phyloP scores from a whole-genome alignment of 2,329 filamentous ascomycete genomes.

The Aspergillus costaricaensis region DNA sequence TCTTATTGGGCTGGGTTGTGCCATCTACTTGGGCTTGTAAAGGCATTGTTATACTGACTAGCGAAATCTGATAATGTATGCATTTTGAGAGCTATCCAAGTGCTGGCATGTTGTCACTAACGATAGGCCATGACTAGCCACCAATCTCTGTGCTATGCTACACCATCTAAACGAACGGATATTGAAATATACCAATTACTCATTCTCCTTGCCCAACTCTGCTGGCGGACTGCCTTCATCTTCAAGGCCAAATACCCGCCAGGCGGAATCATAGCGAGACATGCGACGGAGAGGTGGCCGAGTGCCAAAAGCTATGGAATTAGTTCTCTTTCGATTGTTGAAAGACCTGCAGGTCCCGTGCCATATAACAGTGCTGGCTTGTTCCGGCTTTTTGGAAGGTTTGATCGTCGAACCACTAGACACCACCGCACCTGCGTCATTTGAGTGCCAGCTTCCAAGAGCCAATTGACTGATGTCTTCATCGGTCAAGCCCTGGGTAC shows the following conservation, averaged over 20 bases:
- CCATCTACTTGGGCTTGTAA: too few relatives aligned
- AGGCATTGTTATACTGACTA: too few relatives aligned
- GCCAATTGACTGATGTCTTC: slow-evolving; percentile 25
- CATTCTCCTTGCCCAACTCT: neutral
- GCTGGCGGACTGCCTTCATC: neutral
- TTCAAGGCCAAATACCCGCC: neutral
- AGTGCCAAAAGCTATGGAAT: neutral
- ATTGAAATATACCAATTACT: neutral
- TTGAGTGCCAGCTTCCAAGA: slow-evolving; percentile 26
- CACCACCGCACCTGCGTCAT: slow-evolving; percentile 16
- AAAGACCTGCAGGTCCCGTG: neutral
- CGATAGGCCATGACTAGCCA: neutral
- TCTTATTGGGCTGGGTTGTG: neutral
- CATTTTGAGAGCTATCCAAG: neutral
- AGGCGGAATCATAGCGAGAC: neutral
- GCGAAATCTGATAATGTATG: too few relatives aligned
- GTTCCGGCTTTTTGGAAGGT: neutral
- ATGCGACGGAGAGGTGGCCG: neutral
- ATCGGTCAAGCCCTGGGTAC: slow-evolving; percentile 21
- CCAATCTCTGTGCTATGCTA: neutral
- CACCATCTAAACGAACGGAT: neutral
- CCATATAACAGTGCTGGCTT: neutral
- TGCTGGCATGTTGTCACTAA: too few relatives aligned
- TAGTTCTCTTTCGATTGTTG: neutral
- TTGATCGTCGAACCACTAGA: neutral